Conservation (phyloP, 257 asterid species). For the Gentiana macrophylla region DNA sequence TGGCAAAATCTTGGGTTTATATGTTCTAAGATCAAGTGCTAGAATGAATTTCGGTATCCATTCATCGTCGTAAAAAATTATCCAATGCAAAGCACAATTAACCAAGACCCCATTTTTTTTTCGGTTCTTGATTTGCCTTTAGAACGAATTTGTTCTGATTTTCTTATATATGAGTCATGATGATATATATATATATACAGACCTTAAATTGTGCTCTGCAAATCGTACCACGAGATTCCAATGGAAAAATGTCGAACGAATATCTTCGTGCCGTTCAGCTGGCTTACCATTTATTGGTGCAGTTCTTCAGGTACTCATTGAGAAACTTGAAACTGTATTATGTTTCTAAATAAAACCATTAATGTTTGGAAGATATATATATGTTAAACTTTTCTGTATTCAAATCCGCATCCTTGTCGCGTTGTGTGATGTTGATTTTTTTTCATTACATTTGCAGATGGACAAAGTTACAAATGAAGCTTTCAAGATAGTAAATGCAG, state of each 20-base stretch:
- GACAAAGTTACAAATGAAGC: constrained; percentile 48
- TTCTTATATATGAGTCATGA: too few species aligned
- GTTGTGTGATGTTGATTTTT: too few species aligned
- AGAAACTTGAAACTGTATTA: too few species aligned
- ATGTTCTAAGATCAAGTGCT: too few species aligned
- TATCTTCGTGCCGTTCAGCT: constrained; percentile 54
- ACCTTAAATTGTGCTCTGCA: constrained; percentile 46
- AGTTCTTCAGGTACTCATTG: constrained; percentile 44
- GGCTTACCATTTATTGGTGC: constrained; percentile 86
- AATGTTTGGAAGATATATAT: too few species aligned
- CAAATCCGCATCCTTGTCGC: too few species aligned
- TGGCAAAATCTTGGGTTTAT: too few species aligned
- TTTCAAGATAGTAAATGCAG: constrained; percentile 44
- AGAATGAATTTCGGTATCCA: too few species aligned
- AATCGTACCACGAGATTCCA: constrained; percentile 46
- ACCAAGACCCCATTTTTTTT: background rate
- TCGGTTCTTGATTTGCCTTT: background rate
- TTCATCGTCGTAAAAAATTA: too few species aligned
- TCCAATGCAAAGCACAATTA: too few species aligned
- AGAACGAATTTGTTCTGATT: background rate
- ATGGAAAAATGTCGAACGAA: constrained; percentile 60
- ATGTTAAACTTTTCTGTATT: too few species aligned
- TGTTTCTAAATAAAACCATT: too few species aligned
- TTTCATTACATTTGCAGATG: constrained; percentile 32
- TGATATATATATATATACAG: constrained; percentile 21